A percentile compares a stretch with the other conserved stretches of the same genome.
These are phyloP conservation scores for Mortierella sp. DNA, from an alignment of 371 early-diverging fungal species.

Conservation along the genomic window DNA sequence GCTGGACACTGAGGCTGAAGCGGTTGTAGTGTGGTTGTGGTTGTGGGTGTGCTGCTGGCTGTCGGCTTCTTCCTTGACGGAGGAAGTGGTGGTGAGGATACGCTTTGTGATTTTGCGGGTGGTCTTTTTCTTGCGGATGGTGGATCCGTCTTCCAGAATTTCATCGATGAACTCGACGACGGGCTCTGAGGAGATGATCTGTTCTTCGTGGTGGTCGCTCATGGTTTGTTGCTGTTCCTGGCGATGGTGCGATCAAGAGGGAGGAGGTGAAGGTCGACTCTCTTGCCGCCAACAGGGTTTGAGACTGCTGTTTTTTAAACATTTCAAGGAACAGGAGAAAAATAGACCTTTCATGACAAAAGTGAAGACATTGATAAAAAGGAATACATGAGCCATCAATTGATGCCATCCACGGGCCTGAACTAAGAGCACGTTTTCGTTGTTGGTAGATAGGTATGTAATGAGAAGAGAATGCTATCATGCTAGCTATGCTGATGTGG, in stretches of 20 bases:
- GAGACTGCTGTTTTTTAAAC: not conserved
- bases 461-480: not conserved
- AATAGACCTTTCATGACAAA: not conserved
- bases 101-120: slow-evolving; percentile 44
- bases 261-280: not conserved
- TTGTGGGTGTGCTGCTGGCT: slow-evolving; percentile 1
- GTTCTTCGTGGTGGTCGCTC: slow-evolving; percentile 36
- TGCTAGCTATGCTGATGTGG: slow-evolving; percentile 5
- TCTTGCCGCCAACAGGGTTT: not conserved
- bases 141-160: slow-evolving; percentile 35
- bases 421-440: not conserved
- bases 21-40: not conserved
- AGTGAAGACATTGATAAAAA: not conserved
- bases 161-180: slow-evolving; percentile 37
- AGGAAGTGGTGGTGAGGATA: slow-evolving; percentile 28
- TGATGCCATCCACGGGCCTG: not conserved
- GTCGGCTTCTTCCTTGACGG: slow-evolving; percentile 13
- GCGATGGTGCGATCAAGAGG: not conserved
- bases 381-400: too few relatives aligned
- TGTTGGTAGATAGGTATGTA: not conserved
- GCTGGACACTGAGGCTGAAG: not conserved
- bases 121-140: slow-evolving; percentile 40
- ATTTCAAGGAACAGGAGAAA: not conserved
- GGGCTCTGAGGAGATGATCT: slow-evolving; percentile 42
- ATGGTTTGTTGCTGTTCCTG: slow-evolving; percentile 17